These are phyloP conservation scores for Chlorella sorokiniana DNA, from an alignment of 139 green algal species.

Conservation along the genomic window DNA sequence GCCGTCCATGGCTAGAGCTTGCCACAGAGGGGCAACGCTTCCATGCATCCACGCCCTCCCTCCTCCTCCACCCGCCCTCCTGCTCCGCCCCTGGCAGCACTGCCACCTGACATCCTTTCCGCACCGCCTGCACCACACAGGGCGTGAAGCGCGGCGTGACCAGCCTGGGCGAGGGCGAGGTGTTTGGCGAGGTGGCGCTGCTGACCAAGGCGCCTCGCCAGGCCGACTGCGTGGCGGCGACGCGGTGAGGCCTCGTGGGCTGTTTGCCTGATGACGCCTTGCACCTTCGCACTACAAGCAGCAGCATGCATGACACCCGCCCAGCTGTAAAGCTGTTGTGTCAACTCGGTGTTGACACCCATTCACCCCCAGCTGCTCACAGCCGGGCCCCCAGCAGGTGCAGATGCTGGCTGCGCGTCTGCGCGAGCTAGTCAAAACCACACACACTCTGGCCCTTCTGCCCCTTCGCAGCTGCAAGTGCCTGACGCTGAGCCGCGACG, in stretches of 20 bases:
- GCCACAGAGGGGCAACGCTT: no score
- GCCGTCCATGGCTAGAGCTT: no score
- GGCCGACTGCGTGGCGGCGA: conserved; percentile 61
- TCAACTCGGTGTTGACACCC: not conserved
- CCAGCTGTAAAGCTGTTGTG: not conserved
- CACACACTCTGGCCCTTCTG: not conserved
- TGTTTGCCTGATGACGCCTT: not conserved
- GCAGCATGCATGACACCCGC: not conserved
- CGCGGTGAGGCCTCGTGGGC: not conserved
- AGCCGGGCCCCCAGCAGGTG: no score
- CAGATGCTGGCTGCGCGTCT: not conserved
- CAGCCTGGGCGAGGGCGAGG: conserved; percentile 37
- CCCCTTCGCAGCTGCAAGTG: conserved; percentile 18
- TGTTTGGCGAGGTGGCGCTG: conserved; percentile 71
- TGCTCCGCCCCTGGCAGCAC: not conserved
- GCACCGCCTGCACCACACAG: no score
- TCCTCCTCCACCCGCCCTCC: not conserved
- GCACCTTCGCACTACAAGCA: no score
- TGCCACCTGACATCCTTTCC: not conserved
- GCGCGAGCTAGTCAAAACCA: not conserved
- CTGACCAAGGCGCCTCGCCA: conserved; percentile 49
- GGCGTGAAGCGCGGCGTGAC: conserved; percentile 48
- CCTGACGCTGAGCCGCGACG: conserved; percentile 55
- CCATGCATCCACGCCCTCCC: no score
- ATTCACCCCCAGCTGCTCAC: no score